These are phyloP conservation scores for Cubamyces lactineus DNA, from an alignment of 768 basidiomycete species.

Conservation along the genomic window DNA sequence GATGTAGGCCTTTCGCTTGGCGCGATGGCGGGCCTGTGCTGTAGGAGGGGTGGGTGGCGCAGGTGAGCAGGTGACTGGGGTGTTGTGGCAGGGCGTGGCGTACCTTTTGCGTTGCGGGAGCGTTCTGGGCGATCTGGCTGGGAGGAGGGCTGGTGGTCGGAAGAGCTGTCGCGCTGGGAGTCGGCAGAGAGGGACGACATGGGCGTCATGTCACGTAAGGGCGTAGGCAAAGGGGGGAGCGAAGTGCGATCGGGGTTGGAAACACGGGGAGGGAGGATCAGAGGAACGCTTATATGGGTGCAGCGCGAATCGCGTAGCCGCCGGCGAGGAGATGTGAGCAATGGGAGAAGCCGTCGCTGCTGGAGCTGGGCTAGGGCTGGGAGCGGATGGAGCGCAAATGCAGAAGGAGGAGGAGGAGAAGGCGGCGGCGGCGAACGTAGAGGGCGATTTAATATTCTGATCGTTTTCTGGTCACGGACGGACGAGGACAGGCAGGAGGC, in stretches of 20 bases:
- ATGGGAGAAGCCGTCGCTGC: neutral
- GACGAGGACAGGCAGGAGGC: too few species aligned
- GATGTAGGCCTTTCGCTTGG: slow-evolving; percentile 92
- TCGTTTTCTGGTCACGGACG: too few species aligned
- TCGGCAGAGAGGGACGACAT: slow-evolving; percentile 21
- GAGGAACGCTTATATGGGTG: slow-evolving; percentile 26
- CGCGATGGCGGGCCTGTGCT: slow-evolving; percentile 88
- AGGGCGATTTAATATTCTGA: too few species aligned
- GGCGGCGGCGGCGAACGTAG: too few species aligned
- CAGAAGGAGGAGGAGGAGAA: too few species aligned
- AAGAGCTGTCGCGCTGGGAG: slow-evolving; percentile 23
- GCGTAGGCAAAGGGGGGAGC: slow-evolving; percentile 19
- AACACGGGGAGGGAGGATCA: slow-evolving; percentile 24
- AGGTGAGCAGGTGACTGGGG: neutral
- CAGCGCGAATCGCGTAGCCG: slow-evolving; percentile 19
- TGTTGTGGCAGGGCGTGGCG: neutral
- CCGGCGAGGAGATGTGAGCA: slow-evolving; percentile 11
- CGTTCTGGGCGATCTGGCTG: slow-evolving; percentile 28
- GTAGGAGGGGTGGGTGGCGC: slow-evolving; percentile 48
- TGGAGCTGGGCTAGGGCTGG: neutral
- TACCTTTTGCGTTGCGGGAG: slow-evolving; percentile 35
- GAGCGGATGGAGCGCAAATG: neutral
- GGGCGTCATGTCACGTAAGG: slow-evolving; percentile 33
- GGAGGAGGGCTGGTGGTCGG: slow-evolving; percentile 19
- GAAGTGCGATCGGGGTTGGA: slow-evolving; percentile 33